These are phyloP conservation scores for Pythium pyrilobum DNA, from an alignment of 352 stramenopile species.

Conservation along the genomic window DNA sequence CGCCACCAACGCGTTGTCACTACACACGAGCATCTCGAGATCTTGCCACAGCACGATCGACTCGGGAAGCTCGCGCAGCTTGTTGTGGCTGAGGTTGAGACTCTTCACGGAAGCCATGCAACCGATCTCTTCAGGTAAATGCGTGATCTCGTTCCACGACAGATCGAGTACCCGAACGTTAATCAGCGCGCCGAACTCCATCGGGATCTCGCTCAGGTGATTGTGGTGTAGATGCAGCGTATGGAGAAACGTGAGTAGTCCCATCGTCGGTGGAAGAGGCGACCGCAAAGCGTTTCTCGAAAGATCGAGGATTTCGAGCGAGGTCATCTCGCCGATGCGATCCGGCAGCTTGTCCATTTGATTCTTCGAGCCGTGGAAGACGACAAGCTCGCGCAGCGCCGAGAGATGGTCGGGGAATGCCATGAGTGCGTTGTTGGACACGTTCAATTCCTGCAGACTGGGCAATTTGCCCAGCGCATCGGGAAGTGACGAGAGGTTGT, in stretches of 20 bases:
- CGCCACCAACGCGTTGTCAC: conserved; percentile 40
- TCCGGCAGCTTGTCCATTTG: conserved; percentile 22
- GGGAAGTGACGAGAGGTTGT: conserved; percentile 33
- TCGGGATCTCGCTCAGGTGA: conserved; percentile 29
- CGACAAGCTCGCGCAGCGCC: conserved; percentile 15
- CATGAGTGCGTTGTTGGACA: conserved; percentile 14
- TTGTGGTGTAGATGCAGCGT: conserved; percentile 39
- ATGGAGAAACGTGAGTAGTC: conserved; percentile 29
- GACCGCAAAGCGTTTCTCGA: conserved; percentile 41
- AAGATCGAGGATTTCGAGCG: conserved; percentile 44
- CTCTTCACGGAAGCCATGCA: conserved; percentile 33
- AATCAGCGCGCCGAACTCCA: conserved; percentile 47
- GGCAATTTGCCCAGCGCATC: neutral
- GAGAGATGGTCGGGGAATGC: conserved; percentile 2
- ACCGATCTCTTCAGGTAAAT: conserved; percentile 57
- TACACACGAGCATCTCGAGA: conserved; percentile 36
- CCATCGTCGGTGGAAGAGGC: conserved; percentile 36
- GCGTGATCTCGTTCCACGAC: conserved; percentile 49
- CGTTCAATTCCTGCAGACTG: conserved; percentile 14
- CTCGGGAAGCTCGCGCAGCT: conserved; percentile 33
- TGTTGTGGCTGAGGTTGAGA: conserved; percentile 54
- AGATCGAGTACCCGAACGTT: conserved; percentile 46
- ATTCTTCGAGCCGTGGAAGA: conserved; percentile 13
- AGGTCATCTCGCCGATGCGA: conserved; percentile 29
- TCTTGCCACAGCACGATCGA: conserved; percentile 44